A percentile compares a stretch with the other conserved stretches of the same genome.
These are phyloP conservation scores for Russula olivacea DNA, from an alignment of 768 basidiomycete genomes.

Conservation along the genomic window DNA sequence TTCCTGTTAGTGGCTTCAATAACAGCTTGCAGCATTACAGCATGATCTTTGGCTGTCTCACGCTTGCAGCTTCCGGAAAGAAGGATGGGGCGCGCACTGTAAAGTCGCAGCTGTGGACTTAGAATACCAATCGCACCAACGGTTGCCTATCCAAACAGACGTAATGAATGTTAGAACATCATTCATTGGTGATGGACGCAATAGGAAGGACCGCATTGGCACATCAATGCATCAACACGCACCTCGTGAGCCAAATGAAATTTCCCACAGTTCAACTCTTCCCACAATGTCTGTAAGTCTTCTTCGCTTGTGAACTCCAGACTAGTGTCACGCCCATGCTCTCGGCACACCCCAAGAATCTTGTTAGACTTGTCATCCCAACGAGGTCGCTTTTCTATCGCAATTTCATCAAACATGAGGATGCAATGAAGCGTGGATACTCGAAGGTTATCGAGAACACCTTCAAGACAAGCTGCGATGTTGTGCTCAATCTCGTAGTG, in stretches of 20 bases:
- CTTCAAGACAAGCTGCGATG: background rate
- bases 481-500: background rate
- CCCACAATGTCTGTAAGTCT: background rate
- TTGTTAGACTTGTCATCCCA: constrained; percentile 9
- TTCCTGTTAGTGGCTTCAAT: background rate
- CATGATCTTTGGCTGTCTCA: background rate
- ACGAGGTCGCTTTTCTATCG: background rate
- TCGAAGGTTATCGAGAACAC: background rate
- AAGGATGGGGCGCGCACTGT: background rate
- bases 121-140: constrained; percentile 1
- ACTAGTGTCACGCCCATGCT: background rate
- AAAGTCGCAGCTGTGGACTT: background rate
- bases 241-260: constrained; percentile 5
- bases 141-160: background rate
- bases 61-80: constrained; percentile 5
- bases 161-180: background rate
- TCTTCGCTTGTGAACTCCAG: background rate
- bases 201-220: background rate
- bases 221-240: background rate
- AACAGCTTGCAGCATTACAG: background rate
- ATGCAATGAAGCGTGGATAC: background rate
- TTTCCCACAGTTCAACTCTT: background rate
- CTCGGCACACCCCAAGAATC: constrained; percentile 2
- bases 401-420: constrained; percentile 6
- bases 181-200: no score